These are phyloP conservation scores for Penicillium sp. DNA, from an alignment of 2,329 filamentous ascomycete genomes.

Conservation along the genomic window DNA sequence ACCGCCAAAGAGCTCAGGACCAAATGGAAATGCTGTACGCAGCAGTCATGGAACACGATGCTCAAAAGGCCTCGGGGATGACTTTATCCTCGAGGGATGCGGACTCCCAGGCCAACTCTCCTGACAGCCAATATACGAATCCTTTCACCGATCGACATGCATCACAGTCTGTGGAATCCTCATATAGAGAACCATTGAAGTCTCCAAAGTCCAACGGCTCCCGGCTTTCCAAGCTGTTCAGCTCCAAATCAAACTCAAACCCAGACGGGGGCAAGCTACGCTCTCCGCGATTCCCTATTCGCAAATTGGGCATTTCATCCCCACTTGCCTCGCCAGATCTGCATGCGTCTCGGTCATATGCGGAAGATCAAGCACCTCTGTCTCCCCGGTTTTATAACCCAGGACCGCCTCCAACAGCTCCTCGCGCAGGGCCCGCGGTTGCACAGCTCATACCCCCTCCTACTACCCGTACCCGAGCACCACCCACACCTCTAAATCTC, in stretches of 20 bases:
- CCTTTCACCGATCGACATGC: slow-evolving; percentile 36
- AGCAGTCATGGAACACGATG: slow-evolving; percentile 87
- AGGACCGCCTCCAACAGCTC: slow-evolving; percentile 58
- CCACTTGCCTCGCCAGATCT: slow-evolving; percentile 55
- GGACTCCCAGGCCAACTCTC: slow-evolving; percentile 26
- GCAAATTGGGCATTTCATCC: slow-evolving; percentile 62
- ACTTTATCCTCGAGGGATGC: slow-evolving; percentile 24
- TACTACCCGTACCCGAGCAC: slow-evolving; percentile 29
- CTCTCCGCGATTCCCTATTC: slow-evolving; percentile 48
- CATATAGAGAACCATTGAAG: slow-evolving; percentile 19
- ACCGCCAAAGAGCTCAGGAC: slow-evolving; percentile 73
- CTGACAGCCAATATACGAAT: slow-evolving; percentile 33
- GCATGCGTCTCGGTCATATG: slow-evolving; percentile 48
- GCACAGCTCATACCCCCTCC: slow-evolving; percentile 19
- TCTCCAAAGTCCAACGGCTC: slow-evolving; percentile 38
- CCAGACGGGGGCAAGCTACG: slow-evolving; percentile 48
- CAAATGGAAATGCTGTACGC: slow-evolving; percentile 91
- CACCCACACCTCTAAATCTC: slow-evolving; percentile 38
- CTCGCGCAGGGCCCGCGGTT: slow-evolving; percentile 35
- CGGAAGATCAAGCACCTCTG: slow-evolving; percentile 58
- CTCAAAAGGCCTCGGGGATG: slow-evolving; percentile 45
- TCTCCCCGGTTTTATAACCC: slow-evolving; percentile 61
- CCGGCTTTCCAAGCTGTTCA: slow-evolving; percentile 48
- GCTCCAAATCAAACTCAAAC: slow-evolving; percentile 45
- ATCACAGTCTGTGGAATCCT: slow-evolving; percentile 31